These are phyloP conservation scores for Trametes elegans DNA, from an alignment of 768 basidiomycete species.

Conservation along the genomic window DNA sequence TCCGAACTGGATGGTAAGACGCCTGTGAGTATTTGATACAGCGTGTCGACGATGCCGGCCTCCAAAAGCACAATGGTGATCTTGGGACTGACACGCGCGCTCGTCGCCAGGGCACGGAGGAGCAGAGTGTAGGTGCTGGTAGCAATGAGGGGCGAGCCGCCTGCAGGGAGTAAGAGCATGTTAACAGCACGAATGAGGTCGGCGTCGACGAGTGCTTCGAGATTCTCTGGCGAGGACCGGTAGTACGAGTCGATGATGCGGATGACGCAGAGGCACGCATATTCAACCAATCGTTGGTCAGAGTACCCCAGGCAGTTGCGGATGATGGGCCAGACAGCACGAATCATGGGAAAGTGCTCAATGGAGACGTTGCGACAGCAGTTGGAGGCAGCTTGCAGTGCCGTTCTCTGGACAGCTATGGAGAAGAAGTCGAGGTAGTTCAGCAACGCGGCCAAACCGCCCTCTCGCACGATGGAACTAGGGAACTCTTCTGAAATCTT, in stretches of 20 bases:
- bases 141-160: slow-evolving; percentile 82
- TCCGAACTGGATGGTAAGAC: slow-evolving; percentile 72
- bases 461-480: slow-evolving; percentile 92
- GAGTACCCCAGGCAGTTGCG: slow-evolving; percentile 89
- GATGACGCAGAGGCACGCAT: slow-evolving; percentile 91
- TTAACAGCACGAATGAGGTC: slow-evolving; percentile 83
- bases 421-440: slow-evolving; percentile 99
- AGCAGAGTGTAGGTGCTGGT: slow-evolving; percentile 86
- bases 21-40: slow-evolving; percentile 95
- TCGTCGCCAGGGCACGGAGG: slow-evolving; percentile 82
- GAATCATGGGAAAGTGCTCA: slow-evolving; percentile 88
- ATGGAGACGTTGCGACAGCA: slow-evolving; percentile 91
- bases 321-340: slow-evolving; percentile 88
- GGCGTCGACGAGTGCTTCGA: slow-evolving; percentile 81
- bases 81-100: slow-evolving; percentile 84
- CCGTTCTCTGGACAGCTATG: slow-evolving; percentile 95
- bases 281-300: slow-evolving; percentile 97
- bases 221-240: slow-evolving; percentile 77
- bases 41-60: slow-evolving; percentile 87
- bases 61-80: slow-evolving; percentile 85
- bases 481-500: slow-evolving; percentile 99
- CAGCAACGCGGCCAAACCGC: slow-evolving; percentile 87
- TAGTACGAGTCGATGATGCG: slow-evolving; percentile 91
- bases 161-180: slow-evolving; percentile 79
- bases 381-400: slow-evolving; percentile 93